Conservation (phyloP, 108 stramenopile species). For the Cyclostephanos invisitatus region DNA sequence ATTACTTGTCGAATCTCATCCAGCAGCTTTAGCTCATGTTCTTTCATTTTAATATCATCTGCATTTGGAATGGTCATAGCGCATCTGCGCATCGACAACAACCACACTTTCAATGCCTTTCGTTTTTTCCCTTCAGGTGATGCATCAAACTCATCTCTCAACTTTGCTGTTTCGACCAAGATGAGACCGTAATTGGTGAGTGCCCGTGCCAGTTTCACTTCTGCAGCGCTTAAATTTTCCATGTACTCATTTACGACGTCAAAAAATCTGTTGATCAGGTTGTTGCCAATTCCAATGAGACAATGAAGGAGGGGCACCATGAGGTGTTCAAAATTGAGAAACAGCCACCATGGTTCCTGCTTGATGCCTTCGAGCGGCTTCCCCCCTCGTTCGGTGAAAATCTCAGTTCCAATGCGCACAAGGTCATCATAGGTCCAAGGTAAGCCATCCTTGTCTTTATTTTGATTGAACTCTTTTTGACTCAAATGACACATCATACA, state of each 20-base stretch:
- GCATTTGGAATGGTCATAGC: no score
- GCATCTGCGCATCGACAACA: no score
- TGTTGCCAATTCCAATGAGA: constrained; percentile 2
- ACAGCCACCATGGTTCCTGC: constrained; percentile 5
- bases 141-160: no score
- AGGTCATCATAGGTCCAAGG: neutral
- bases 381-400: neutral
- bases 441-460: neutral
- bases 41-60: no score
- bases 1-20: no score
- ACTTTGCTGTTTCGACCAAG: no score
- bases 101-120: no score
- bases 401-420: neutral
- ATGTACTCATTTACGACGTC: neutral
- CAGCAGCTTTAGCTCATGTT: no score
- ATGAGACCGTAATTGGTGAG: no score
- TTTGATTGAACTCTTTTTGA: neutral
- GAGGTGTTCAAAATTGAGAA: neutral
- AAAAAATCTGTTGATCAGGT: constrained; percentile 2
- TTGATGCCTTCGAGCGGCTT: neutral
- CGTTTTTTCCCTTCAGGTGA: no score
- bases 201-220: neutral
- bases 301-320: constrained; percentile 5
- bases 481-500: neutral
- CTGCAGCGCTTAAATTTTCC: neutral